Evolutionary conservation across 164 flowering plant species (phyloP).

Genomic region (Saururus chinensis): DNA sequence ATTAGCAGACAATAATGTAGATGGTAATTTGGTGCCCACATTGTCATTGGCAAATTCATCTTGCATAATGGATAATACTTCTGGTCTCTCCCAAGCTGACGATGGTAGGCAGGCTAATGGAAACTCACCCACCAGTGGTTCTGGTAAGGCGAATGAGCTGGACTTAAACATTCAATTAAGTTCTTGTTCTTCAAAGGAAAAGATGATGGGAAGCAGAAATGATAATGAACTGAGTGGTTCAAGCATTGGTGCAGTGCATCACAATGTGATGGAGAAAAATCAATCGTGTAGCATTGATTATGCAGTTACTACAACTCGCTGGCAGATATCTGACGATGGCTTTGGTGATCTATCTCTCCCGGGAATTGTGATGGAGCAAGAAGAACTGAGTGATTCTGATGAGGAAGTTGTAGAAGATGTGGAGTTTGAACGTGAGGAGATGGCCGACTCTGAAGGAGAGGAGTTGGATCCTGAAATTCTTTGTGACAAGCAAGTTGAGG

Average conservation of each 20-base stretch:
- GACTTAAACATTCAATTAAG: conserved; percentile 77
- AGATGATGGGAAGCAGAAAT: conserved; percentile 13
- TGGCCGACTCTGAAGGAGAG: conserved; percentile 85
- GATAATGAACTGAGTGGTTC: conserved; percentile 10
- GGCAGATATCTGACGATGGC: conserved; percentile 17
- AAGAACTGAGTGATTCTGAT: conserved; percentile 95
- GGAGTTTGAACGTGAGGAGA: conserved; percentile 95
- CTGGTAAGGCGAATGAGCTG: conserved; percentile 35
- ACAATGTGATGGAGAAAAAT: conserved; percentile 5
- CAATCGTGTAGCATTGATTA: neutral
- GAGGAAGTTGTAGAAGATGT: conserved; percentile 80
- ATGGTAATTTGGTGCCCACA: conserved; percentile 12
- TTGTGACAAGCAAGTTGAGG: conserved; percentile 38
- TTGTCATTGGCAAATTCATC: conserved; percentile 9
- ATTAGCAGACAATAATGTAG: conserved; percentile 27
- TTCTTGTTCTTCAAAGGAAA: conserved; percentile 31
- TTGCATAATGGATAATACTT: conserved; percentile 9
- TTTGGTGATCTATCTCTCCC: conserved; percentile 42
- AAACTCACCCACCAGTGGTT: conserved; percentile 15
- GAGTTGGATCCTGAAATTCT: conserved; percentile 36
- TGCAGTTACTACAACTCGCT: neutral
- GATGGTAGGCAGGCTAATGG: conserved; percentile 5
- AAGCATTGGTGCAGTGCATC: conserved; percentile 4
- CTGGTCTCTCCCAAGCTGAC: conserved; percentile 13
- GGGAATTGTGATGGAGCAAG: conserved; percentile 96